Percentiles rank a stretch among this genome's conserved stretches.
These are phyloP conservation scores for Colletotrichum noveboracense DNA, from an alignment of 2,329 filamentous ascomycete genomes.

Conservation along the genomic window DNA sequence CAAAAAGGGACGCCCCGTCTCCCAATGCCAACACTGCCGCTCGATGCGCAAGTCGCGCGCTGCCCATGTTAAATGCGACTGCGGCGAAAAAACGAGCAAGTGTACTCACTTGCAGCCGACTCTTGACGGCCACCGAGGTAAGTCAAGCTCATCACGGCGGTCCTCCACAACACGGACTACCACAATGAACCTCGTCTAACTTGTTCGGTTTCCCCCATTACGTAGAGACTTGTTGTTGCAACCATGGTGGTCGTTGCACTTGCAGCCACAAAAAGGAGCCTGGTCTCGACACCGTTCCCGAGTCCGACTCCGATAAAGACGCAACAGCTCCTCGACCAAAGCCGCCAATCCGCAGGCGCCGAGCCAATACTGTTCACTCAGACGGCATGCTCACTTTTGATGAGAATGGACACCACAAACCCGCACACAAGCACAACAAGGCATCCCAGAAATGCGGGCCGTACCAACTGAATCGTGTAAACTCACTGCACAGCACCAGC, in stretches of 20 bases:
- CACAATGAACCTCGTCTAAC: constrained; percentile 9
- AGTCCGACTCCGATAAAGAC: constrained; percentile 64
- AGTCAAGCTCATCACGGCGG: constrained; percentile 35
- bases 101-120: constrained; percentile 65
- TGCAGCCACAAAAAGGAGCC: constrained; percentile 69
- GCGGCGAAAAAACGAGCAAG: constrained; percentile 86
- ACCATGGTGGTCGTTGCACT: constrained; percentile 70
- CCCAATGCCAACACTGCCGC: constrained; percentile 97
- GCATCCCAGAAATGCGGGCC: constrained; percentile 67
- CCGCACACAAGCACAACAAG: constrained; percentile 64
- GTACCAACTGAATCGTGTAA: constrained; percentile 64
- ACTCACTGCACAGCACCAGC: constrained; percentile 60
- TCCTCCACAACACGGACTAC: not conserved
- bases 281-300: constrained; percentile 65
- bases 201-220: not conserved
- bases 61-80: constrained; percentile 95
- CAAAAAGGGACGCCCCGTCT: constrained; percentile 96
- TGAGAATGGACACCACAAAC: constrained; percentile 69
- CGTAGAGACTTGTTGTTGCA: constrained; percentile 72
- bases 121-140: constrained; percentile 64
- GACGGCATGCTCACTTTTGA: constrained; percentile 65
- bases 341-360: constrained; percentile 52
- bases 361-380: constrained; percentile 67
- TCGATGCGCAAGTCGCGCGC: constrained; percentile 94
- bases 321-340: constrained; percentile 42